phyloP scores from a whole-genome alignment of 768 basidiomycete genomes.

The Termitomyces sp. region DNA sequence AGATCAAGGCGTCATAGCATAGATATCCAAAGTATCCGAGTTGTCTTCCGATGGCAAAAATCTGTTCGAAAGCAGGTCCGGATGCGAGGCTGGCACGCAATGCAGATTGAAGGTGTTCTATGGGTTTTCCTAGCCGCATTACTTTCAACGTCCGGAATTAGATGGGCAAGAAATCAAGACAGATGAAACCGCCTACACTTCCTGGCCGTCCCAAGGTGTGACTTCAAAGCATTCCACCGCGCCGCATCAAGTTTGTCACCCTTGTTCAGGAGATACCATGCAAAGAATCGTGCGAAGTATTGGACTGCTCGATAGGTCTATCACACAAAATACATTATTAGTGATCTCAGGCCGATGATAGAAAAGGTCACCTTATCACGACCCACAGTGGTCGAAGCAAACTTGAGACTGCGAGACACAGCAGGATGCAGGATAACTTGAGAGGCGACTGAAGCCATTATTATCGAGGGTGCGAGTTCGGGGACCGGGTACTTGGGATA shows the following conservation, averaged over 20 bases:
- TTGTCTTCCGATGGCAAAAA: conserved; percentile 79
- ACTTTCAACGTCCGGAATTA: conserved; percentile 41
- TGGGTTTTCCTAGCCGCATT: conserved; percentile 86
- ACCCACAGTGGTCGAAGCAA: conserved; percentile 76
- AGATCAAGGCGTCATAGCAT: conserved; percentile 74
- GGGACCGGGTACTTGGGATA: neutral
- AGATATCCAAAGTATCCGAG: conserved; percentile 88
- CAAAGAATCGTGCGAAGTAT: conserved; percentile 84
- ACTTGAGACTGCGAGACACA: conserved; percentile 69
- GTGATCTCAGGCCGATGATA: neutral
- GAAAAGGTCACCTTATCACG: conserved; percentile 72
- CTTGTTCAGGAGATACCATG: conserved; percentile 70
- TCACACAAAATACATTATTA: neutral
- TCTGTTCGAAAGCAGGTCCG: conserved; percentile 59
- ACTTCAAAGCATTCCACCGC: conserved; percentile 81
- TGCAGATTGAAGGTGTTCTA: conserved; percentile 91
- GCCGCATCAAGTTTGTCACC: conserved; percentile 69
- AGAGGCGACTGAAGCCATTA: conserved; percentile 52
- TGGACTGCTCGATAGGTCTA: conserved; percentile 89
- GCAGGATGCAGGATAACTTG: conserved; percentile 85
- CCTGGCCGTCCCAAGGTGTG: conserved; percentile 75
- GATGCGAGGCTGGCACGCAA: conserved; percentile 59
- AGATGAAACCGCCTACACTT: conserved; percentile 55
- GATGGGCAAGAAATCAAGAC: neutral
- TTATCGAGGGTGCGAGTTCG: conserved; percentile 3